A percentile compares a stretch with the other conserved stretches of the same genome.
phyloP scores from a whole-genome alignment of 805 yeast species.

The Teunomyces aglyptinius region DNA sequence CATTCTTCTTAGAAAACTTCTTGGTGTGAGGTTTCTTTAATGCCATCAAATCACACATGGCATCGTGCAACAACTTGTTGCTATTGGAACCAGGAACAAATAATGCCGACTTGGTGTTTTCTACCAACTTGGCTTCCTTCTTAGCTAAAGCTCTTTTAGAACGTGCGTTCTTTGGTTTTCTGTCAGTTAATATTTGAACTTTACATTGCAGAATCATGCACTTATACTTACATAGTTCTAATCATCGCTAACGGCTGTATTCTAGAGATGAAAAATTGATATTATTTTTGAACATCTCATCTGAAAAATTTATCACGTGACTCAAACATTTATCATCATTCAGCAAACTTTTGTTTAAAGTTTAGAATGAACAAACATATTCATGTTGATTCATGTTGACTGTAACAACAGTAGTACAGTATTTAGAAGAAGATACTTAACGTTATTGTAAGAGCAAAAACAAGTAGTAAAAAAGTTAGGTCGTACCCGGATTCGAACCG shows the following conservation, averaged over 20 bases:
- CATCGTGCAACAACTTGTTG: slow-evolving; percentile 78
- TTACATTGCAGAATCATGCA: not conserved
- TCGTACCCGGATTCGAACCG: slow-evolving; percentile 86
- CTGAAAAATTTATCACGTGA: not conserved
- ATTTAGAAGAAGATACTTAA: not conserved
- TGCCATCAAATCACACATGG: slow-evolving; percentile 83
- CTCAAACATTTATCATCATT: not conserved
- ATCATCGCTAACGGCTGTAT: slow-evolving; percentile 21
- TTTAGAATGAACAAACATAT: too few species aligned
- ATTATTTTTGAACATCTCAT: slow-evolving; percentile 2
- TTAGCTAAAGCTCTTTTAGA: slow-evolving; percentile 91
- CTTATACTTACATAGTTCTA: slow-evolving; percentile 34
- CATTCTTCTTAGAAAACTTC: slow-evolving; percentile 85
- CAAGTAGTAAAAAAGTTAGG: slow-evolving; percentile 31
- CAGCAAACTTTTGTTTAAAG: too few species aligned
- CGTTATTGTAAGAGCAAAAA: not conserved
- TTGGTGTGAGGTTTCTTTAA: slow-evolving; percentile 88
- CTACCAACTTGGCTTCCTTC: slow-evolving; percentile 83
- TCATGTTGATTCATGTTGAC: too few species aligned
- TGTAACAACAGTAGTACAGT: not conserved
- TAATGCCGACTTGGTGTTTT: slow-evolving; percentile 84
- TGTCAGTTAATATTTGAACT: slow-evolving; percentile 17
- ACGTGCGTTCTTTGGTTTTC: slow-evolving; percentile 92
- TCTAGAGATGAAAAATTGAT: slow-evolving; percentile 2
- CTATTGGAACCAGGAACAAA: slow-evolving; percentile 88